These are phyloP conservation scores for Pyrus hybrid DNA, from an alignment of 331 rosid genomes.

Conservation along the genomic window DNA sequence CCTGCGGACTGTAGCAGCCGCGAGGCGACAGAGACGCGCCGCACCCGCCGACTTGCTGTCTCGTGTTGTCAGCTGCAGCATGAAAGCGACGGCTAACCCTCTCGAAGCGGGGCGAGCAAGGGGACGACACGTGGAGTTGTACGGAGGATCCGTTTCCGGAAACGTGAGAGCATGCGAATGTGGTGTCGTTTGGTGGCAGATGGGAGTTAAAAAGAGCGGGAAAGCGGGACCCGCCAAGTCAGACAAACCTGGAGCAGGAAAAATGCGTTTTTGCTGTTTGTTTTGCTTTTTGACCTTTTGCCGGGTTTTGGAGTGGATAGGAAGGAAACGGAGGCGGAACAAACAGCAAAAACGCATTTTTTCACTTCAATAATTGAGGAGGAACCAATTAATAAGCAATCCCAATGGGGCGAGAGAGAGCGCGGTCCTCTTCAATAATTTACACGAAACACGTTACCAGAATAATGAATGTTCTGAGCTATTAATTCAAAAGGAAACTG, in stretches of 20 bases:
- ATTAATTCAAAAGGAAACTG: too few species aligned
- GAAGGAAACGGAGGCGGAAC: not conserved
- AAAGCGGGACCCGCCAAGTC: too few species aligned
- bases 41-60: conserved; percentile 26
- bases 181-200: too few species aligned
- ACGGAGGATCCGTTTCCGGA: not conserved
- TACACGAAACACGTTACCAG: too few species aligned
- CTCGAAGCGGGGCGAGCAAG: not conserved
- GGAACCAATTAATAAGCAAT: not conserved
- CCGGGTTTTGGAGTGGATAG: not conserved
- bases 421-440: too few species aligned
- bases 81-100: conserved; percentile 9
- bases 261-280: not conserved
- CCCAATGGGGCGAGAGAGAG: too few species aligned
- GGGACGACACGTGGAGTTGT: not conserved
- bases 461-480: too few species aligned
- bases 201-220: too few species aligned
- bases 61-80: not conserved
- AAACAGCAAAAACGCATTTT: too few species aligned
- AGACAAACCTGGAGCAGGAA: too few species aligned
- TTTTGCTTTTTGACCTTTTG: not conserved
- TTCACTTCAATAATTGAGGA: too few species aligned
- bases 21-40: conserved; percentile 23
- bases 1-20: conserved; percentile 13
- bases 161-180: conserved; percentile 13